These are phyloP conservation scores for Astrephomene gubernaculifera DNA, from an alignment of 139 green algal genomes.

Conservation along the genomic window DNA sequence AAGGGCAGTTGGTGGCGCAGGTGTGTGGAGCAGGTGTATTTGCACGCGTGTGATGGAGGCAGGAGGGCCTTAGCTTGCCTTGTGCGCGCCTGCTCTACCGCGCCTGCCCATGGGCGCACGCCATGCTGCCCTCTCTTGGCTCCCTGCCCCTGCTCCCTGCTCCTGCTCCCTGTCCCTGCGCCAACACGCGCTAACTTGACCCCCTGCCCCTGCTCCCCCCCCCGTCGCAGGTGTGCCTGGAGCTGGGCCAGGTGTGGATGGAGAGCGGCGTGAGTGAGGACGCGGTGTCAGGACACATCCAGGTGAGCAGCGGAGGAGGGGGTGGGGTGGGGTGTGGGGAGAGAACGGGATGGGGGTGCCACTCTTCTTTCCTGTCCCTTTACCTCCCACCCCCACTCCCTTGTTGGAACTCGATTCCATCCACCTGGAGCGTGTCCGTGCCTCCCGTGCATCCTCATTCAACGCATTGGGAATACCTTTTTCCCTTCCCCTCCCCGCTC, in stretches of 20 bases:
- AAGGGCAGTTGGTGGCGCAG: neutral
- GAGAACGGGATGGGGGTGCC: neutral
- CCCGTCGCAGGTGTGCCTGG: conserved; percentile 86
- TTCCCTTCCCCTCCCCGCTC: too few relatives aligned
- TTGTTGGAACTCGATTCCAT: neutral
- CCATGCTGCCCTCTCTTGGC: neutral
- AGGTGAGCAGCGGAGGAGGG: conserved; percentile 44
- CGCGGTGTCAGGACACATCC: conserved; percentile 96
- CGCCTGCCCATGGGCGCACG: too few relatives aligned
- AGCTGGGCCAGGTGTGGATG: conserved; percentile 96
- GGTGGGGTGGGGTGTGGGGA: neutral
- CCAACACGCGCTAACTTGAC: too few relatives aligned
- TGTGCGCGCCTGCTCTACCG: too few relatives aligned
- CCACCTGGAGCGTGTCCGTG: neutral
- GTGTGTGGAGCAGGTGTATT: neutral
- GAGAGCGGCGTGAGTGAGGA: conserved; percentile 97
- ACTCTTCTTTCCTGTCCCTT: neutral
- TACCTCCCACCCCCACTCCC: neutral
- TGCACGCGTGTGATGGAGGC: too few relatives aligned
- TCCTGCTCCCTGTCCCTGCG: neutral
- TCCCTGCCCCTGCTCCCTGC: neutral
- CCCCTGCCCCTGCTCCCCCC: neutral
- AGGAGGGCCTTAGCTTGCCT: too few relatives aligned
- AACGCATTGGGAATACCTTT: too few relatives aligned
- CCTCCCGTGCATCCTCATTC: too few relatives aligned